A percentile compares a stretch with the other conserved stretches of the same genome.
These are phyloP conservation scores for Rhizopus delemar DNA, from an alignment of 371 early-diverging fungal species.

Conservation along the genomic window DNA sequence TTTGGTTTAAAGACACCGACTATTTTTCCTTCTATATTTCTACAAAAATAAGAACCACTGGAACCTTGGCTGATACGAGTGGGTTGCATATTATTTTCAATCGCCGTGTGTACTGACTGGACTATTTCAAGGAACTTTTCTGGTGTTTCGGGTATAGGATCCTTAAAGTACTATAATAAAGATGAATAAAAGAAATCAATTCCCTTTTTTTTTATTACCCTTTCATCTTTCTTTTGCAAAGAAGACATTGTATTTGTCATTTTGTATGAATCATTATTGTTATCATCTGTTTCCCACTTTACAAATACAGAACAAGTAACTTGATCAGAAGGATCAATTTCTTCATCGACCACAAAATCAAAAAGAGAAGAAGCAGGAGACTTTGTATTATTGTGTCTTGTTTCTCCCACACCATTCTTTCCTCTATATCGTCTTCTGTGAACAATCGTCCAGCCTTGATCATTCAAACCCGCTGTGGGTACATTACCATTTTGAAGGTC, in stretches of 20 bases:
- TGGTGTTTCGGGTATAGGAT: conserved; percentile 43
- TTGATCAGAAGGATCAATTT: conserved; percentile 36
- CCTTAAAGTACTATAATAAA: conserved; percentile 18
- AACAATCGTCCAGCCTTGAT: conserved; percentile 46
- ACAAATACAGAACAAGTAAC: conserved; percentile 48
- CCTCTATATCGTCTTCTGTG: conserved; percentile 34
- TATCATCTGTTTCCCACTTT: conserved; percentile 17
- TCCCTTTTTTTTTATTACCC: not conserved
- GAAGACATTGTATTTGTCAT: conserved; percentile 14
- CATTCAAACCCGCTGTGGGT: conserved; percentile 20
- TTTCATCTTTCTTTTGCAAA: conserved; percentile 12
- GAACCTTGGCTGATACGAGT: conserved; percentile 77
- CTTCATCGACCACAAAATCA: conserved; percentile 22
- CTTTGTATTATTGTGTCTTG: conserved; percentile 12
- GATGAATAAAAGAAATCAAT: not conserved
- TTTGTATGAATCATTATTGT: not conserved
- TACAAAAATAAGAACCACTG: conserved; percentile 89
- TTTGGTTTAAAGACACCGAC: conserved; percentile 94
- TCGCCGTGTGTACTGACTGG: conserved; percentile 72
- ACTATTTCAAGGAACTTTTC: conserved; percentile 62
- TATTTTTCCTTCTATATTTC: conserved; percentile 67
- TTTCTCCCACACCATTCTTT: conserved; percentile 33
- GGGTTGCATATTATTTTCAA: conserved; percentile 68
- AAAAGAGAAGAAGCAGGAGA: conserved; percentile 13
- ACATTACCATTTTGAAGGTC: conserved; percentile 46